Evolutionary conservation across 2,329 filamentous ascomycete species (phyloP).

Genomic region (Pseudophaeomoniella oleicola): DNA sequence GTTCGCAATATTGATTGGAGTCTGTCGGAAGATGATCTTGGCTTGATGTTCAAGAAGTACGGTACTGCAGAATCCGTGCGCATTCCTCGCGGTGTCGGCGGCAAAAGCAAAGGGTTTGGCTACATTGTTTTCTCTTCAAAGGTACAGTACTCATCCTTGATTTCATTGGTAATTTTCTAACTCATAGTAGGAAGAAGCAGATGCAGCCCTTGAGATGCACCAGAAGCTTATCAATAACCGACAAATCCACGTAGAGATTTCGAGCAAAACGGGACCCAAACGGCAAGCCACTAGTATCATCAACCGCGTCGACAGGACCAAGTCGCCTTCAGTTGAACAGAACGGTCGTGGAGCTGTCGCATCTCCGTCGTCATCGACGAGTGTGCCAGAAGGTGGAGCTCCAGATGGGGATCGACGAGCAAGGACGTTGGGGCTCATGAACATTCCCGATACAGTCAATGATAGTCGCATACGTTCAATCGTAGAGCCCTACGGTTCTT

Average conservation of each 20-base stretch:
- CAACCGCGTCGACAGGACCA: slow-evolving; percentile 17
- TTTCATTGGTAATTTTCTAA: neutral
- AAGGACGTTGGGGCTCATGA: slow-evolving; percentile 67
- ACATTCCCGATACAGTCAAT: slow-evolving; percentile 84
- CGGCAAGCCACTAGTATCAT: slow-evolving; percentile 29
- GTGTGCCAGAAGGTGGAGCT: slow-evolving; percentile 10
- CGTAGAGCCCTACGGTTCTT: slow-evolving; percentile 53
- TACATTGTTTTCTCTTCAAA: slow-evolving; percentile 60
- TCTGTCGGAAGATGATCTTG: slow-evolving; percentile 53
- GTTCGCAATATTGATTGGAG: slow-evolving; percentile 53
- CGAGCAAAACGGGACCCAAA: slow-evolving; percentile 22
- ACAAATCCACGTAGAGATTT: slow-evolving; percentile 50
- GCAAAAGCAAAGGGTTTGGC: slow-evolving; percentile 60
- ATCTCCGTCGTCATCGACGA: slow-evolving; percentile 15
- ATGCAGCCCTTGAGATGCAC: slow-evolving; percentile 52
- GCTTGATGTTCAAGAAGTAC: slow-evolving; percentile 57
- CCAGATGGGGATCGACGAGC: slow-evolving; percentile 31
- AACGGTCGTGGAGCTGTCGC: slow-evolving; percentile 13
- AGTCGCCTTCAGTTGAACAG: slow-evolving; percentile 19
- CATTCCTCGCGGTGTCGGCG: slow-evolving; percentile 52
- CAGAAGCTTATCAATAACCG: slow-evolving; percentile 54
- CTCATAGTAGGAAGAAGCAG: slow-evolving; percentile 20
- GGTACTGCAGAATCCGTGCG: slow-evolving; percentile 61
- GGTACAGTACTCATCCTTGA: neutral
- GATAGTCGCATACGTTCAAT: slow-evolving; percentile 65